Conservation (phyloP, 148 eudicot species). For the Pharnaceum exiguum region DNA sequence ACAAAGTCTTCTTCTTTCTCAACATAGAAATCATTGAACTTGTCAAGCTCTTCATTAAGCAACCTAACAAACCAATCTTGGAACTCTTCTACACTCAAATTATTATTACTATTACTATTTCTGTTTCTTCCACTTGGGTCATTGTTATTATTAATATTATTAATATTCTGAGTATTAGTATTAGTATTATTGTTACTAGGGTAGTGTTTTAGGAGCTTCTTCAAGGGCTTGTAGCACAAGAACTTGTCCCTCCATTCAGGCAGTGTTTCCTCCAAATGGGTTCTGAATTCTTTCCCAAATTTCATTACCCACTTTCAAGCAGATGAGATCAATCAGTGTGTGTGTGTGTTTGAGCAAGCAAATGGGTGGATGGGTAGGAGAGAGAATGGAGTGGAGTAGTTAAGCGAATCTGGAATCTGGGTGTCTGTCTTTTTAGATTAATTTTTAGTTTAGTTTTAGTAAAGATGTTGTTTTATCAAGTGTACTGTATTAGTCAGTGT, state of each 20-base stretch:
- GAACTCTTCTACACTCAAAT: conserved; percentile 28
- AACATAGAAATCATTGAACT: conserved; percentile 93
- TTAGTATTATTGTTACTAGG: conserved; percentile 18
- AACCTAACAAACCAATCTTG: conserved; percentile 78
- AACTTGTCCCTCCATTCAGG: conserved; percentile 92
- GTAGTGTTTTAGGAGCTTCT: conserved; percentile 69
- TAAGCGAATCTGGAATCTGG: too few relatives aligned
- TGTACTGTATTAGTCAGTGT: too few relatives aligned
- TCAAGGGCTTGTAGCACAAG: conserved; percentile 73
- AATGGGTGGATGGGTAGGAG: too few relatives aligned
- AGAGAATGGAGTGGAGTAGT: too few relatives aligned
- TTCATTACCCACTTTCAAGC: conserved; percentile 46
- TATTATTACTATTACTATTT: background rate
- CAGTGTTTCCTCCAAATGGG: conserved; percentile 69
- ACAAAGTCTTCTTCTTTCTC: conserved; percentile 88
- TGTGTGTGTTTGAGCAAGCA: too few relatives aligned
- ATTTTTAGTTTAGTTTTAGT: too few relatives aligned
- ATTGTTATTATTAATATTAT: background rate
- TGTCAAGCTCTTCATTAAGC: conserved; percentile 78
- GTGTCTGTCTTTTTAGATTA: too few relatives aligned
- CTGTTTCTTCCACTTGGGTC: background rate
- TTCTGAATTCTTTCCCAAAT: conserved; percentile 79
- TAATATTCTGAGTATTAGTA: background rate
- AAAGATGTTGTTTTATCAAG: too few relatives aligned
- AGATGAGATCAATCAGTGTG: background rate